A percentile compares a stretch with the other conserved stretches of the same genome.
phyloP scores from a whole-genome alignment of 345 rosid species.

The Sapria himalayana region DNA sequence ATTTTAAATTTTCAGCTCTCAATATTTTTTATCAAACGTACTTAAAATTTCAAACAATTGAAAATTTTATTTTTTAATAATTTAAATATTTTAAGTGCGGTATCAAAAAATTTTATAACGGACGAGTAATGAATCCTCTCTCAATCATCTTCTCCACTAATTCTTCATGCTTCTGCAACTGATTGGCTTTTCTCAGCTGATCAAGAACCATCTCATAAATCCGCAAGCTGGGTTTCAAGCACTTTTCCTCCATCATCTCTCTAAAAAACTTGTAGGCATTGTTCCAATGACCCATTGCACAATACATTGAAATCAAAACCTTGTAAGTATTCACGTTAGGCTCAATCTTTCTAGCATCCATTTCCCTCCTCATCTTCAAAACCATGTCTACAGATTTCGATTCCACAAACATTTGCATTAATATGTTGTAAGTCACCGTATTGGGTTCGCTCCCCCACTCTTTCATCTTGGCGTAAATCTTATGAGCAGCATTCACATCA shows the following conservation, averaged over 20 bases:
- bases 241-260: constrained; percentile 79
- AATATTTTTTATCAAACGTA: too few species aligned
- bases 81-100: too few species aligned
- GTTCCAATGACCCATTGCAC: constrained; percentile 93
- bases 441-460: constrained; percentile 38
- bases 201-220: constrained; percentile 52
- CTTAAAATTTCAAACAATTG: too few species aligned
- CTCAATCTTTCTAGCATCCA: constrained; percentile 67
- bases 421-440: constrained; percentile 47
- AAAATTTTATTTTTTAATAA: too few species aligned
- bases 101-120: constrained; percentile 13
- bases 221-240: constrained; percentile 44
- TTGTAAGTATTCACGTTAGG: constrained; percentile 72
- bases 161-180: constrained; percentile 80
- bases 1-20: too few species aligned
- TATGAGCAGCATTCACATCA: constrained; percentile 68
- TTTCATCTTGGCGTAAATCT: constrained; percentile 58
- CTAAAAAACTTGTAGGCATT: constrained; percentile 58
- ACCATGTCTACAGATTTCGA: constrained; percentile 76
- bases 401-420: constrained; percentile 62
- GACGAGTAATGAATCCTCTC: constrained; percentile 38
- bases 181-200: constrained; percentile 64
- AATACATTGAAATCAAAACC: constrained; percentile 63
- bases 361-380: constrained; percentile 75
- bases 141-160: constrained; percentile 73